A percentile compares a stretch with the other conserved stretches of the same genome.
Evolutionary conservation across 2,329 filamentous ascomycete genomes (phyloP).

Genomic region (Diaporthe longicolla): DNA sequence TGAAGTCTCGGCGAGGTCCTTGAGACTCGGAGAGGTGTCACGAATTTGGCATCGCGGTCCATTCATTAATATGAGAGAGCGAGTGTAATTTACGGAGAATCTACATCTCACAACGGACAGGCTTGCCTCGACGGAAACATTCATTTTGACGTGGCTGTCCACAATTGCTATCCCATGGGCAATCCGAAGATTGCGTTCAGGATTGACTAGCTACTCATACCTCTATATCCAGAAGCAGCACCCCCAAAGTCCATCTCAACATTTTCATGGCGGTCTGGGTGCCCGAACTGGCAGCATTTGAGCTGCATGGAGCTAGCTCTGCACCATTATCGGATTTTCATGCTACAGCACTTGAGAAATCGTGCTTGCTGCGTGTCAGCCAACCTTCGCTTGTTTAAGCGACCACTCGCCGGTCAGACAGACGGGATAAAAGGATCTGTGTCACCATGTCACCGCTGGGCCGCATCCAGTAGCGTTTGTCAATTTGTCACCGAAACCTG

Average conservation of each 20-base stretch:
- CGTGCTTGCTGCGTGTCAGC: constrained; percentile 21
- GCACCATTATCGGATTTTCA: constrained; percentile 3
- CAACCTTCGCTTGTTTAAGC: constrained; percentile 19
- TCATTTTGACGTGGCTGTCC: not conserved
- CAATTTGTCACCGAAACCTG: not conserved
- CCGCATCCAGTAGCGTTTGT: constrained; percentile 1
- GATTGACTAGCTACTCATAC: too few species aligned
- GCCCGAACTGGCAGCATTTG: not conserved
- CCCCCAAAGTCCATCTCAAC: not conserved
- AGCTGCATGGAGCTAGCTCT: constrained; percentile 24
- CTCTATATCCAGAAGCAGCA: not conserved
- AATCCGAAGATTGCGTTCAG: not conserved
- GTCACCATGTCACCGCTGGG: constrained; percentile 11
- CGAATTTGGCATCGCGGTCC: not conserved
- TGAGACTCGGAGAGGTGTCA: not conserved
- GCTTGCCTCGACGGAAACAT: not conserved
- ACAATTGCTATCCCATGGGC: not conserved
- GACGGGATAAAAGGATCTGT: not conserved
- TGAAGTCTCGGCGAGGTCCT: constrained; percentile 5
- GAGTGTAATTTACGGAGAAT: not conserved
- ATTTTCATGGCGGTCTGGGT: not conserved
- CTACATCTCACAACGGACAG: not conserved
- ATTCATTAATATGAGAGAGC: not conserved
- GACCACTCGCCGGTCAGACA: constrained; percentile 13
- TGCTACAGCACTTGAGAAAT: not conserved